Evolutionary conservation across 768 basidiomycete genomes (phyloP).

Genomic region (Psilocybe azurescens): DNA sequence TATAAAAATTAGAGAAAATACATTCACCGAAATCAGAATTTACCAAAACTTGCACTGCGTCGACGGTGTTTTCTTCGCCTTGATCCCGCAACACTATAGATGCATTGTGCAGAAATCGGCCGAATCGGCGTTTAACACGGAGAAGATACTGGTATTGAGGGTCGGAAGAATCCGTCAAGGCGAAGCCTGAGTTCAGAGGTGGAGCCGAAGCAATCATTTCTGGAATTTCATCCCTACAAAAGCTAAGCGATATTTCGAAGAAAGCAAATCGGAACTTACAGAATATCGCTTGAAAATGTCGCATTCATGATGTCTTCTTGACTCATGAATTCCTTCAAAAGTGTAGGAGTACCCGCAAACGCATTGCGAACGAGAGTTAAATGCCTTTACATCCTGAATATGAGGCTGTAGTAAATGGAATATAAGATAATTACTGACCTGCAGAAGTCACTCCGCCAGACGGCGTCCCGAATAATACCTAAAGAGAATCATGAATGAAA

Average conservation of each 20-base stretch:
- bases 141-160: slow-evolving; percentile 67
- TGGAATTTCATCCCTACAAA: slow-evolving; percentile 66
- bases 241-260: slow-evolving; percentile 3
- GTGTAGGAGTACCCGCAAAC: slow-evolving; percentile 74
- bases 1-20: slow-evolving; percentile 27
- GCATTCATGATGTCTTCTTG: slow-evolving; percentile 50
- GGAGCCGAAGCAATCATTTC: slow-evolving; percentile 77
- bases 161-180: slow-evolving; percentile 68
- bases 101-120: slow-evolving; percentile 71
- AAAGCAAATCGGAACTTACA: slow-evolving; percentile 48
- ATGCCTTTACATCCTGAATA: slow-evolving; percentile 45
- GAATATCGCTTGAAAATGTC: slow-evolving; percentile 63
- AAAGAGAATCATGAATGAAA: slow-evolving; percentile 14
- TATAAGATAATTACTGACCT: slow-evolving; percentile 46
- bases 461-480: slow-evolving; percentile 56
- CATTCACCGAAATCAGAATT: slow-evolving; percentile 23
- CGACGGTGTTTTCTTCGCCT: slow-evolving; percentile 82
- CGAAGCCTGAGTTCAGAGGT: slow-evolving; percentile 68
- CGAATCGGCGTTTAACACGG: slow-evolving; percentile 63
- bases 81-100: slow-evolving; percentile 71
- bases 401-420: neutral
- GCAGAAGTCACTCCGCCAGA: slow-evolving; percentile 90
- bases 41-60: slow-evolving; percentile 78
- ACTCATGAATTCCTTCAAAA: slow-evolving; percentile 58
- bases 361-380: slow-evolving; percentile 77